phyloP scores from a whole-genome alignment of 225 moss, liverwort and hornwort genomes.

The Pseudisothecium myosuroides region DNA sequence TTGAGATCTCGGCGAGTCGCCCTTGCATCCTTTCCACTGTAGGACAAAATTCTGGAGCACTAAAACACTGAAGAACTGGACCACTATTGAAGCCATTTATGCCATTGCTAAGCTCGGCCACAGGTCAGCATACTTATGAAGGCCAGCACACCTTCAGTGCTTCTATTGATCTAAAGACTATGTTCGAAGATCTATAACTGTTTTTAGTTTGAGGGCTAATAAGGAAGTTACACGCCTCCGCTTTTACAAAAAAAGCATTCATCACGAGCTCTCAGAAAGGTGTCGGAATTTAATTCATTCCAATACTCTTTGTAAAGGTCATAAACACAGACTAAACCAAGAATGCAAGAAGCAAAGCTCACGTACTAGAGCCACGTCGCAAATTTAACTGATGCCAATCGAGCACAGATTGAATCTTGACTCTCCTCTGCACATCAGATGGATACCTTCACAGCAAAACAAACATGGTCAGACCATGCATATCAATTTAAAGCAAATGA shows the following conservation, averaged over 20 bases:
- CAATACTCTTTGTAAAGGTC: not conserved
- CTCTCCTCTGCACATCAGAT: conserved; percentile 47
- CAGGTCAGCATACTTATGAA: not conserved
- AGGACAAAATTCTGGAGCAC: not conserved
- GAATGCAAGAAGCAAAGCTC: not conserved
- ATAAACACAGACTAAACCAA: not conserved
- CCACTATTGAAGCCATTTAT: not conserved
- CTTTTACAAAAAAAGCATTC: not conserved
- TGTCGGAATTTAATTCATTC: not conserved
- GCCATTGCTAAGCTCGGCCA: not conserved
- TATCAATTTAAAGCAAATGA: not conserved
- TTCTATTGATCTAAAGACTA: not conserved
- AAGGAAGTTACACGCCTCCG: not conserved
- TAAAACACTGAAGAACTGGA: not conserved
- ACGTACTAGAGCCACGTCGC: conserved; percentile 49
- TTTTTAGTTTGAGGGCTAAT: not conserved
- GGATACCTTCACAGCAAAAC: conserved; percentile 59
- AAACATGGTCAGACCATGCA: not conserved
- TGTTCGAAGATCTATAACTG: not conserved
- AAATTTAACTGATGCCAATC: conserved; percentile 79
- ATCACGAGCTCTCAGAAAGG: not conserved
- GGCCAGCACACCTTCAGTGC: not conserved
- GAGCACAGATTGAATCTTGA: conserved; percentile 49
- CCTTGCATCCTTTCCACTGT: not conserved
- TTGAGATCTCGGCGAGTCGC: not conserved